Percentiles rank a stretch among this genome's conserved stretches.
Conservation (phyloP, 148 eudicot genomes). For the Dianthus caryophyllus region DNA sequence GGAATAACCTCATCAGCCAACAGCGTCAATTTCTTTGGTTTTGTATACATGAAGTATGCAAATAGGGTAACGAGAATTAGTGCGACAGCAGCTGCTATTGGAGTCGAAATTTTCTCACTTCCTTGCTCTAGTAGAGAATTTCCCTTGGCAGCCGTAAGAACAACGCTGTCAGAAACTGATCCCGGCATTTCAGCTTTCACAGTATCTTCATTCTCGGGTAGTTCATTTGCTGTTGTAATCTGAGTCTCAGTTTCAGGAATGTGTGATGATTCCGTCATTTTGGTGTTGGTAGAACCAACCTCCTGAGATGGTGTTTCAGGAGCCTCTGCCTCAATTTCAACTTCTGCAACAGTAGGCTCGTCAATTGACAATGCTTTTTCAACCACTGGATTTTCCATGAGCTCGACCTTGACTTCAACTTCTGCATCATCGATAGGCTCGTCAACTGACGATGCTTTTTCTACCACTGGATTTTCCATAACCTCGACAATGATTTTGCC, state of each 20-base stretch:
- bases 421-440: constrained; percentile 5
- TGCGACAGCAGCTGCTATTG: constrained; percentile 5
- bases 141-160: constrained; percentile 5
- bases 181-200: neutral
- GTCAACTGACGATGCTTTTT: neutral
- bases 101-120: constrained; percentile 14
- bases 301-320: too few relatives aligned
- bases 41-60: constrained; percentile 26
- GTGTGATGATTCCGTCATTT: neutral
- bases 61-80: constrained; percentile 25
- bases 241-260: constrained; percentile 2
- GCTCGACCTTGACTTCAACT: neutral
- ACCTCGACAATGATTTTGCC: neutral
- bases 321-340: too few relatives aligned
- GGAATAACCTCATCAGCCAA: constrained; percentile 10
- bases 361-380: too few relatives aligned
- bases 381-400: neutral
- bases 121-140: constrained; percentile 5
- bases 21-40: constrained; percentile 18
- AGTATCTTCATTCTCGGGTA: neutral
- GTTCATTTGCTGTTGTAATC: constrained; percentile 2
- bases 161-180: constrained; percentile 11
- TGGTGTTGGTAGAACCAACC: neutral
- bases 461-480: neutral
- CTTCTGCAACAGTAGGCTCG: too few relatives aligned